A percentile compares a stretch with the other conserved stretches of the same genome.
These are phyloP conservation scores for Tolypocladium inflatum DNA, from an alignment of 2,329 filamentous ascomycete species.

Conservation along the genomic window DNA sequence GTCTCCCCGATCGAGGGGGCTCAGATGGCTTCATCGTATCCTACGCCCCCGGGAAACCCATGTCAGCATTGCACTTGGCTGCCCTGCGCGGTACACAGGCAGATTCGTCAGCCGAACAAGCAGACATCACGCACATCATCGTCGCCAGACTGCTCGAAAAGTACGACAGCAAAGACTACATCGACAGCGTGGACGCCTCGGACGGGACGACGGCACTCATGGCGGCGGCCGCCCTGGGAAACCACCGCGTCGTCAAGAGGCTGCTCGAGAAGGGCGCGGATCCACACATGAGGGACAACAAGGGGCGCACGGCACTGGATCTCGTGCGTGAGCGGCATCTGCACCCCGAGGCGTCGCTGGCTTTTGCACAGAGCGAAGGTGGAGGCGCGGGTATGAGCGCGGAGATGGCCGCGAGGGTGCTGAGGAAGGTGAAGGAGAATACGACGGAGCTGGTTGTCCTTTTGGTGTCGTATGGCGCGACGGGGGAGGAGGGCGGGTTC, in stretches of 20 bases:
- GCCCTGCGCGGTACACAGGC: too few relatives aligned
- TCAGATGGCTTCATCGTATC: background rate
- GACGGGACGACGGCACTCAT: background rate
- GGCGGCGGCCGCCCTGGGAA: background rate
- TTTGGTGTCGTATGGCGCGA: too few relatives aligned
- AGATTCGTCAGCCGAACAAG: too few relatives aligned
- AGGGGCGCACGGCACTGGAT: background rate
- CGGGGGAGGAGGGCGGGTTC: too few relatives aligned
- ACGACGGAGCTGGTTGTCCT: background rate
- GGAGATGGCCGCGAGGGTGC: background rate
- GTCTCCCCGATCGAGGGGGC: background rate
- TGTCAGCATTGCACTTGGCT: background rate
- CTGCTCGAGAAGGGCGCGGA: background rate
- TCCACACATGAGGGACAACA: background rate
- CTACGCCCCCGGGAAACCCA: background rate
- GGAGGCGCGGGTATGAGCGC: background rate
- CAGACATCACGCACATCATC: background rate
- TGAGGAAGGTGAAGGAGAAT: background rate
- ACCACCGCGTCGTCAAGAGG: background rate
- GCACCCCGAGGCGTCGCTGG: background rate
- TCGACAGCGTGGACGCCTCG: background rate
- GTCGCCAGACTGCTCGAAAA: background rate
- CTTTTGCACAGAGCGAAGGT: background rate
- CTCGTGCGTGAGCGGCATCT: background rate
- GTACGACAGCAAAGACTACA: background rate